Conservation (phyloP, 129 eudicot genomes). For the Ambrosia trifida region DNA sequence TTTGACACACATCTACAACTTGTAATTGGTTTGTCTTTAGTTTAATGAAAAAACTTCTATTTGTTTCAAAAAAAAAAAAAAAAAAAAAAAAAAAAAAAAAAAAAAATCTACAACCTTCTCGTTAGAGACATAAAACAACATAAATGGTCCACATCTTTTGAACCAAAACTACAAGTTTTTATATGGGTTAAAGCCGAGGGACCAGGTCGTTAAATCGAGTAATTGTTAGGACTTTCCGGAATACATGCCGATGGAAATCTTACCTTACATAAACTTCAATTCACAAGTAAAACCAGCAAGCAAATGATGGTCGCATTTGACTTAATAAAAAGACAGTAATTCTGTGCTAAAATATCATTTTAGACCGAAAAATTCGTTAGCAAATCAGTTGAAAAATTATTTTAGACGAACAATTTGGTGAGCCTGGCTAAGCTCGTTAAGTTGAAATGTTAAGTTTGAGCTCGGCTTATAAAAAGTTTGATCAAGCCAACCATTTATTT, state of each 20-base stretch:
- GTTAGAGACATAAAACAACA: too few relatives aligned
- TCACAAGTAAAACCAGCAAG: slow-evolving; percentile 13
- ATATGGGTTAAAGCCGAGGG: neutral
- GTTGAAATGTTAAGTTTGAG: too few relatives aligned
- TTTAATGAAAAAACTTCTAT: too few relatives aligned
- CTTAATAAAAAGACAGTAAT: neutral
- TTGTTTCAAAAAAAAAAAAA: too few relatives aligned
- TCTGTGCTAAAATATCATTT: neutral
- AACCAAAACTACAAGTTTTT: slow-evolving; percentile 1
- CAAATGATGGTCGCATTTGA: neutral
- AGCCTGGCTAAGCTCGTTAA: too few relatives aligned
- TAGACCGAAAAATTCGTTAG: too few relatives aligned
- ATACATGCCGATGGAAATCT: slow-evolving; percentile 16
- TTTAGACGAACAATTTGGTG: too few relatives aligned
- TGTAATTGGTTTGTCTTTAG: too few relatives aligned
- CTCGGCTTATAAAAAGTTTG: too few relatives aligned
- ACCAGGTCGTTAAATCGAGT: neutral
- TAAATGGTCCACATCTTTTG: neutral
- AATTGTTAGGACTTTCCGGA: neutral
- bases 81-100: too few relatives aligned
- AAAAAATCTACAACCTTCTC: slow-evolving; percentile 2
- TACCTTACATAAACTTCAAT: neutral
- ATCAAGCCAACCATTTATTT: too few relatives aligned
- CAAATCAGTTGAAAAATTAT: too few relatives aligned
- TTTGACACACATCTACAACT: neutral